Base-by-base conservation (phyloP, 1,284 basidiomycete species). In the Melampsora larici-populina region DNA sequence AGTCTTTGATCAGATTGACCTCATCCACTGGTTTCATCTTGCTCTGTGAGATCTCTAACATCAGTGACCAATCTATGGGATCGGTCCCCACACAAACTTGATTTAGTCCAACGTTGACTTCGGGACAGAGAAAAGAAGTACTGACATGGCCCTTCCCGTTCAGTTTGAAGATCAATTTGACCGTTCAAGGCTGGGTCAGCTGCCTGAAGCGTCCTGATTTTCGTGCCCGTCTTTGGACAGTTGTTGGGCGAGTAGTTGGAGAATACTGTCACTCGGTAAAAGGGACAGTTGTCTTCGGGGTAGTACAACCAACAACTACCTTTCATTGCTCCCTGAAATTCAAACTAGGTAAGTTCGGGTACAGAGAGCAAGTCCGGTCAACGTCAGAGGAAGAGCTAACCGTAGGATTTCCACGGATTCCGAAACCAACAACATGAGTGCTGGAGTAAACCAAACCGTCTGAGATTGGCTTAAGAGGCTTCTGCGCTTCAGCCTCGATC, bases 201-300 rank as follows among this genome's bases (percentile, higher is more conserved):
- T 67, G 84, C 85, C 81, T 86, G 86, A 8, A 87, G 78, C 17
- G 86, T 87, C 55, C 84, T 83, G 31, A 87, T 84, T 81, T 84
- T 83, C 71, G 81, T 82, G 48, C 83, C 82, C 33, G 80, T 80
- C 75, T 83, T 80, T 1, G 87, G 87, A 78, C 84, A 84, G 82
- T 87, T 87, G 84, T 85, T 83, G 48, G 86, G 86, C 49, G 86
- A 86, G 82, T 87, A 87, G 84, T 87, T 87, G 79, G 86, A 86
- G 81, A 87, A 87, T 81, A 87, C 86, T 78, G 87, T 87, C 21
- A 86, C 86, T 62, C 87, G 85, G 84, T 87, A 87, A 84, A 87
- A 87, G 51, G 87, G 87, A 62, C 85, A 85, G 83, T 87, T 83
- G 79, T 85, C 84, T 80, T 86, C 86, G 17, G 79, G 80, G 68